A percentile compares a stretch with the other conserved stretches of the same genome.
phyloP scores from a whole-genome alignment of 2,329 filamentous ascomycete species.

The Cordyceps farinosa region DNA sequence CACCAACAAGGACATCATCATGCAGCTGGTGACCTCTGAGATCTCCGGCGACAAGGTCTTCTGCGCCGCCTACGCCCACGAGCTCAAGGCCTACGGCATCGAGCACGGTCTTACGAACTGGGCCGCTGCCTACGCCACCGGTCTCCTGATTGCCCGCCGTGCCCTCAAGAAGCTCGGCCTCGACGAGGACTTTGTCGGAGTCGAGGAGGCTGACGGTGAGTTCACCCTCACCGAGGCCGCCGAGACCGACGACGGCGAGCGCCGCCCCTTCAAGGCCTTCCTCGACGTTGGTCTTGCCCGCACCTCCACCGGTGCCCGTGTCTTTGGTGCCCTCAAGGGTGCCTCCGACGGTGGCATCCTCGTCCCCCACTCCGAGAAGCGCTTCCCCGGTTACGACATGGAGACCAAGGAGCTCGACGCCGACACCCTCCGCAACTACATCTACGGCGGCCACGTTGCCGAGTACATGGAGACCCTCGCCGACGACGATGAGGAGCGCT shows the following conservation, averaged over 20 bases:
- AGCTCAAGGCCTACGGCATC: conserved; percentile 96
- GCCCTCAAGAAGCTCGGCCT: conserved; percentile 95
- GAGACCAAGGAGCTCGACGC: conserved; percentile 97
- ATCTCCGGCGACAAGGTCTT: conserved; percentile 98
- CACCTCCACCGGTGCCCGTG: conserved; percentile 96
- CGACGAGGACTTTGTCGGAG: conserved; percentile 88
- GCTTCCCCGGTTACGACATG: conserved; percentile 97
- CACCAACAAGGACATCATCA: conserved; percentile 99
- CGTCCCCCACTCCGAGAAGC: conserved; percentile 98
- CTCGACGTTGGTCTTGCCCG: conserved; percentile 96
- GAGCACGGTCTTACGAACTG: conserved; percentile 99
- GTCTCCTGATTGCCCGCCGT: conserved; percentile 94
- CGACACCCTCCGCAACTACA: conserved; percentile 98
- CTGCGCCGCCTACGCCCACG: conserved; percentile 87
- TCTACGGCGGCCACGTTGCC: conserved; percentile 95
- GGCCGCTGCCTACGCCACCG: conserved; percentile 94
- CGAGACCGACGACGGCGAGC: conserved; percentile 85
- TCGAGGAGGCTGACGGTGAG: conserved; percentile 96
- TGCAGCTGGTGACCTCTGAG: conserved; percentile 95
- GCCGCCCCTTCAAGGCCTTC: conserved; percentile 99
- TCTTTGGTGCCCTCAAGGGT: conserved; percentile 99
- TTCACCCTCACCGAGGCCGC: conserved; percentile 92
- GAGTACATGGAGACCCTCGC: conserved; percentile 99
- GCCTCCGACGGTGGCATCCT: conserved; percentile 96
- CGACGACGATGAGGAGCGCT: conserved; percentile 99